Conservation (phyloP, 768 basidiomycete genomes). For the Boletellus emodensis region DNA sequence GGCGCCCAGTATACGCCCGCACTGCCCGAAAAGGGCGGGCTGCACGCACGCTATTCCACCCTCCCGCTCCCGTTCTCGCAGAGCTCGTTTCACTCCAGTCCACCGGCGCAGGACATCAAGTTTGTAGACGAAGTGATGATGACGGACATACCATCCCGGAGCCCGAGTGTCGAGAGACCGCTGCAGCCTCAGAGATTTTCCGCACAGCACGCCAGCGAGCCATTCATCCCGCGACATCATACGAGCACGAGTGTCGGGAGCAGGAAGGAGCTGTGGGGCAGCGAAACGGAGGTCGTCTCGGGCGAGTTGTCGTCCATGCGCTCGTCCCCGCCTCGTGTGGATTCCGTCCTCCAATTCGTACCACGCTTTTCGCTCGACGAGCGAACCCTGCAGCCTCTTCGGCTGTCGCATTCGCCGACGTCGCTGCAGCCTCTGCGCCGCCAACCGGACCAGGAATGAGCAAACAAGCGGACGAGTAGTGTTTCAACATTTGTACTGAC, state of each 20-base stretch:
- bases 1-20: conserved; percentile 13
- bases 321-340: conserved; percentile 1
- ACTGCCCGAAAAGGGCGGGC: conserved; percentile 15
- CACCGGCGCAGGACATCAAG: conserved; percentile 7
- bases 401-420: conserved; percentile 6
- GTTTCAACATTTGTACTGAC: background rate
- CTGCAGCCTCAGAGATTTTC: conserved; percentile 23
- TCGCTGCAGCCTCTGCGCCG: conserved; percentile 27
- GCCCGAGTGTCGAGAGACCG: conserved; percentile 18
- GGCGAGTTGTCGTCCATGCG: conserved; percentile 5
- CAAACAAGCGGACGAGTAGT: too few relatives aligned
- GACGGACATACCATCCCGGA: conserved; percentile 9
- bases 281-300: conserved; percentile 13
- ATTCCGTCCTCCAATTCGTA: conserved; percentile 11
- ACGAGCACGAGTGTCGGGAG: conserved; percentile 17
- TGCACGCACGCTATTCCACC: background rate
- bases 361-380: conserved; percentile 15
- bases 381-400: background rate
- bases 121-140: conserved; percentile 13
- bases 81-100: conserved; percentile 9
- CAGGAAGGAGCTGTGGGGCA: conserved; percentile 20
- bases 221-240: background rate
- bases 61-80: conserved; percentile 15
- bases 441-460: conserved; percentile 9
- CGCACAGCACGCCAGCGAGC: conserved; percentile 8